These are phyloP conservation scores for Candida insectorum DNA, from an alignment of 805 yeast genomes.

Conservation along the genomic window DNA sequence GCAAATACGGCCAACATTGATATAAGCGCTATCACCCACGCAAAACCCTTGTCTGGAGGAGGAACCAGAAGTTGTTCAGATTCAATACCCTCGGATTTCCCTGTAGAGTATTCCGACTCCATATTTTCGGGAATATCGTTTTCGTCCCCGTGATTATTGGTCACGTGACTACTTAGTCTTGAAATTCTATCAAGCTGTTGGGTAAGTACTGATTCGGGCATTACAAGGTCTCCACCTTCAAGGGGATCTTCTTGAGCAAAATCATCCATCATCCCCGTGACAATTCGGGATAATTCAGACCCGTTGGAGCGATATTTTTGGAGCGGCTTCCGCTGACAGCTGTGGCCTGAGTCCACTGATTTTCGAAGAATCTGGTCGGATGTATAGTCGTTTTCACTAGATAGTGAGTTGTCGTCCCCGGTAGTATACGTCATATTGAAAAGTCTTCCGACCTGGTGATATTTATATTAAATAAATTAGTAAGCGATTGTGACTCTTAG, in stretches of 20 bases:
- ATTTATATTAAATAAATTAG: no score
- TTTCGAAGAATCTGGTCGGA: neutral
- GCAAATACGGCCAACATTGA: conserved; percentile 43
- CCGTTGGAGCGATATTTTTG: no score
- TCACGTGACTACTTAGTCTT: conserved; percentile 4
- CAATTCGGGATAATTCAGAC: conserved; percentile 4
- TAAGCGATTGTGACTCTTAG: no score
- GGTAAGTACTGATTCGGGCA: conserved; percentile 15
- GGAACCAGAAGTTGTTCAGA: conserved; percentile 4
- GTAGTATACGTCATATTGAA: no score
- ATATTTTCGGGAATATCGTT: conserved; percentile 3
- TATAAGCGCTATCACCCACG: conserved; percentile 53
- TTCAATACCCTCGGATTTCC: neutral
- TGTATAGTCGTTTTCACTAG: no score
- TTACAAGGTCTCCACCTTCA: conserved; percentile 10
- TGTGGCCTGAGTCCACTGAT: no score
- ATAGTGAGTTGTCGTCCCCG: no score
- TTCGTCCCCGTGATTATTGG: conserved; percentile 1
- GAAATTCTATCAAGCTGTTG: conserved; percentile 16
- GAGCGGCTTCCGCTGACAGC: no score
- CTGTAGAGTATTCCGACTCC: conserved; percentile 1
- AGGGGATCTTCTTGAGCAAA: conserved; percentile 14
- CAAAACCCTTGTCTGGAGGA: conserved; percentile 46
- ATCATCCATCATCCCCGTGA: conserved; percentile 21
- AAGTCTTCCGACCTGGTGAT: no score